phyloP scores from a whole-genome alignment of 129 eudicot species.

The Lonicera japonica region DNA sequence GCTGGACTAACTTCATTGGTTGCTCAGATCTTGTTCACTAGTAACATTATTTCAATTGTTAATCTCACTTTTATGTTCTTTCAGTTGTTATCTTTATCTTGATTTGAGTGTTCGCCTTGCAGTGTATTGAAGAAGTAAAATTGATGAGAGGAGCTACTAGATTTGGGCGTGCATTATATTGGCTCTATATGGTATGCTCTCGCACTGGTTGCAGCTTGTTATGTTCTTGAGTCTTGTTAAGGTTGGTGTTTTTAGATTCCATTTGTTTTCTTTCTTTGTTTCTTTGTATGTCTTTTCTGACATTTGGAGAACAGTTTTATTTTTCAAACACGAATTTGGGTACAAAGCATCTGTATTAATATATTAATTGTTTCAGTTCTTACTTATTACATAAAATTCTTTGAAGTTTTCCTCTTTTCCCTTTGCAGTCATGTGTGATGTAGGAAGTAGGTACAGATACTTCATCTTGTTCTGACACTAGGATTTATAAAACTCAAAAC shows the following conservation, averaged over 20 bases:
- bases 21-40: too few relatives aligned
- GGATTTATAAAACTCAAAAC: too few relatives aligned
- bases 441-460: too few relatives aligned
- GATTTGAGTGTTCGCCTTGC: conserved; percentile 20
- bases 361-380: not conserved
- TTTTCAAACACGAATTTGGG: conserved; percentile 2
- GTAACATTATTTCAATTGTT: too few relatives aligned
- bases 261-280: conserved; percentile 1
- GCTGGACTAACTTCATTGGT: not conserved
- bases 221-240: conserved; percentile 1
- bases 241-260: not conserved
- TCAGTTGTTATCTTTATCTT: conserved; percentile 1
- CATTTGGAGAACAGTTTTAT: not conserved
- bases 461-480: not conserved
- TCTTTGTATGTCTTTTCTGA: not conserved
- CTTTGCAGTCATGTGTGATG: not conserved
- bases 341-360: not conserved
- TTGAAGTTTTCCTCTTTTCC: not conserved
- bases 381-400: not conserved
- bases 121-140: conserved; percentile 51
- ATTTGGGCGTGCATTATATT: conserved; percentile 4
- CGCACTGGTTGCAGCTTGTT: not conserved
- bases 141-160: conserved; percentile 18
- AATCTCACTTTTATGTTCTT: too few relatives aligned
- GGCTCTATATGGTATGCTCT: not conserved